A percentile compares a stretch with the other conserved stretches of the same genome.
Evolutionary conservation across 495 filamentous ascomycete species (phyloP).

Genomic region (Penicillium malachiteum): DNA sequence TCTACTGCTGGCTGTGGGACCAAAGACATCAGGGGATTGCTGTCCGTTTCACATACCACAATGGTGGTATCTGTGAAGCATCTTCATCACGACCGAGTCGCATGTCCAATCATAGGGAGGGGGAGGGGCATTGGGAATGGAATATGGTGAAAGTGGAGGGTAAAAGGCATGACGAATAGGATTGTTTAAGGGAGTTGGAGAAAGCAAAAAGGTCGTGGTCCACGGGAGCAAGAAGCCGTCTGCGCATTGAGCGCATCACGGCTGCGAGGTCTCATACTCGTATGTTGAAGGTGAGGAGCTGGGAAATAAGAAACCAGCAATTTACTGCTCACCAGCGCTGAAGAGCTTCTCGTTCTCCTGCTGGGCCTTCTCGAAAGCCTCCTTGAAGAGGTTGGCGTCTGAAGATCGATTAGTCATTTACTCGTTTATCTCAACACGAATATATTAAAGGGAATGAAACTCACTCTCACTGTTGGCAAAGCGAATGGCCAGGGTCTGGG

Average conservation of each 20-base stretch:
- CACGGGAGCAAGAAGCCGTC: slow-evolving; percentile 9
- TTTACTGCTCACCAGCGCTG: slow-evolving; percentile 43
- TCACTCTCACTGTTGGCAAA: slow-evolving; percentile 98
- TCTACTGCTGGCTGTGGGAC: slow-evolving; percentile 38
- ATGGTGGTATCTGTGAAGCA: slow-evolving; percentile 31
- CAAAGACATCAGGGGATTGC: slow-evolving; percentile 25
- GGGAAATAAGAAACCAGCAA: background rate
- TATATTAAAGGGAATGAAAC: slow-evolving; percentile 27
- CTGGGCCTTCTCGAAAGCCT: slow-evolving; percentile 96
- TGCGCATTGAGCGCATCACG: slow-evolving; percentile 11
- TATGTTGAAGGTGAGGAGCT: slow-evolving; percentile 2
- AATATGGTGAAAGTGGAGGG: slow-evolving; percentile 7
- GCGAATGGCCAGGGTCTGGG: slow-evolving; percentile 92
- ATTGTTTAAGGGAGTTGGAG: slow-evolving; percentile 16
- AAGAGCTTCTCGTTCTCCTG: slow-evolving; percentile 93
- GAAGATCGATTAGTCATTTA: background rate
- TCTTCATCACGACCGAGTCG: slow-evolving; percentile 34
- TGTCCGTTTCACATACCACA: slow-evolving; percentile 28
- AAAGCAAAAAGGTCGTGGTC: slow-evolving; percentile 18
- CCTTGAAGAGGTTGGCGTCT: slow-evolving; percentile 98
- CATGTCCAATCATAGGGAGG: slow-evolving; percentile 24
- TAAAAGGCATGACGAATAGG: slow-evolving; percentile 10
- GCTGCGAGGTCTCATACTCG: slow-evolving; percentile 4
- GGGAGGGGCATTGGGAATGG: slow-evolving; percentile 9
- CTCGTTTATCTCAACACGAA: background rate